Evolutionary conservation across 495 filamentous ascomycete species (phyloP).

Genomic region (Cryomyces minteri): DNA sequence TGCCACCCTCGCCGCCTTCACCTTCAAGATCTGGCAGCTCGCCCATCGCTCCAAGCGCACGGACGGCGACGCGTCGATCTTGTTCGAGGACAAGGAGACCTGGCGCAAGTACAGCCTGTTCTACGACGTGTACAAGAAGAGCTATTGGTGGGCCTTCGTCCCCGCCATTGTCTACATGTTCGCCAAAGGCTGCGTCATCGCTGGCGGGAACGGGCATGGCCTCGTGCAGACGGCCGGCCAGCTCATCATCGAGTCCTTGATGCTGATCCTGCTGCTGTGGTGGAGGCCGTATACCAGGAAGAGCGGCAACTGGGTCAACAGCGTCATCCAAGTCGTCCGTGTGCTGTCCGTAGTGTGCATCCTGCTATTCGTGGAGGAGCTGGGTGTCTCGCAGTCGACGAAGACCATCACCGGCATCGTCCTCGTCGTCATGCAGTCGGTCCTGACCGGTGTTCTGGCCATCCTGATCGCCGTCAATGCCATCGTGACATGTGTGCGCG

Average conservation of each 20-base stretch:
- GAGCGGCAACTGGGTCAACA: slow-evolving; percentile 83
- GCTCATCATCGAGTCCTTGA: slow-evolving; percentile 59
- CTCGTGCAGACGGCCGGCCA: slow-evolving; percentile 62
- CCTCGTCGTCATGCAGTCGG: slow-evolving; percentile 74
- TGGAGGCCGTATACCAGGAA: slow-evolving; percentile 69
- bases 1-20: slow-evolving; percentile 56
- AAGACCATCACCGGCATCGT: slow-evolving; percentile 85
- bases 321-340: slow-evolving; percentile 84
- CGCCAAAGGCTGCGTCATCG: slow-evolving; percentile 72
- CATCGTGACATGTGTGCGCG: slow-evolving; percentile 56
- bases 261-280: slow-evolving; percentile 58
- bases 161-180: slow-evolving; percentile 88
- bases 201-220: slow-evolving; percentile 73
- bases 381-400: slow-evolving; percentile 82
- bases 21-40: slow-evolving; percentile 58
- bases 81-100: slow-evolving; percentile 78
- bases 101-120: slow-evolving; percentile 95
- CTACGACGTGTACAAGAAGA: slow-evolving; percentile 85
- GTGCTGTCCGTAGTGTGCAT: slow-evolving; percentile 80
- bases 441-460: slow-evolving; percentile 64
- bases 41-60: slow-evolving; percentile 53
- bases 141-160: slow-evolving; percentile 94
- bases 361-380: slow-evolving; percentile 82
- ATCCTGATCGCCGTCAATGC: slow-evolving; percentile 86
- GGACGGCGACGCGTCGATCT: slow-evolving; percentile 51